Percentiles rank a stretch among this genome's conserved stretches.
These are phyloP conservation scores for Ustilago bromivora DNA, from an alignment of 1,284 basidiomycete genomes.

Conservation along the genomic window DNA sequence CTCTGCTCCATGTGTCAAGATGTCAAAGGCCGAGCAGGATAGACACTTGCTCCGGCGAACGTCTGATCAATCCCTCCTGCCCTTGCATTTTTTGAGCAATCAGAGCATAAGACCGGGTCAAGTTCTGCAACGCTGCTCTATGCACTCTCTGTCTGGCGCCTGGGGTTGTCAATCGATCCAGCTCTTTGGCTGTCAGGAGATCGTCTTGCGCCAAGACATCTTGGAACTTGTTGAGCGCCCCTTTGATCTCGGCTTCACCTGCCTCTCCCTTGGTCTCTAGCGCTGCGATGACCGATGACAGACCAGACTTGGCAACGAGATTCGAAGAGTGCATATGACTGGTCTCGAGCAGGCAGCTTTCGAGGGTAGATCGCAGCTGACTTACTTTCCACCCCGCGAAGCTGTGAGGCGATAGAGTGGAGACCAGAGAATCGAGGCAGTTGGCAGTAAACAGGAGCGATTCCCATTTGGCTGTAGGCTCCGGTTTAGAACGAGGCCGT, in stretches of 20 bases:
- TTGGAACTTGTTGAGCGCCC: conserved; percentile 31
- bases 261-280: not conserved
- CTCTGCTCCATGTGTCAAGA: not conserved
- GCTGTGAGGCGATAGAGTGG: conserved; percentile 16
- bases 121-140: conserved; percentile 18
- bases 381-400: conserved; percentile 31
- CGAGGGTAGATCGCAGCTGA: conserved; percentile 3
- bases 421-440: conserved; percentile 44
- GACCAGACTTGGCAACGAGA: conserved; percentile 26
- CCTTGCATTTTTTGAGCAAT: conserved; percentile 28
- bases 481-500: conserved; percentile 15
- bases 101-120: conserved; percentile 35
- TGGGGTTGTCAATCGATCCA: conserved; percentile 34
- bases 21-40: conserved; percentile 49
- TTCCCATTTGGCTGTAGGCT: conserved; percentile 44
- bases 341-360: conserved; percentile 7
- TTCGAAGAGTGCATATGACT: conserved; percentile 17
- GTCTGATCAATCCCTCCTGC: conserved; percentile 26
- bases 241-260: conserved; percentile 8
- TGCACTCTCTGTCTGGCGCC: conserved; percentile 36
- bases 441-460: conserved; percentile 44
- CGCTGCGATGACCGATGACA: conserved; percentile 10
- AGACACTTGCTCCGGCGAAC: conserved; percentile 35
- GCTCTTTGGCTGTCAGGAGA: conserved; percentile 35
- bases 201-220: conserved; percentile 42